Percentiles rank a stretch among this genome's conserved stretches.
Evolutionary conservation across 345 rosid genomes (phyloP).

Genomic region (Pseudoturritis turrita): DNA sequence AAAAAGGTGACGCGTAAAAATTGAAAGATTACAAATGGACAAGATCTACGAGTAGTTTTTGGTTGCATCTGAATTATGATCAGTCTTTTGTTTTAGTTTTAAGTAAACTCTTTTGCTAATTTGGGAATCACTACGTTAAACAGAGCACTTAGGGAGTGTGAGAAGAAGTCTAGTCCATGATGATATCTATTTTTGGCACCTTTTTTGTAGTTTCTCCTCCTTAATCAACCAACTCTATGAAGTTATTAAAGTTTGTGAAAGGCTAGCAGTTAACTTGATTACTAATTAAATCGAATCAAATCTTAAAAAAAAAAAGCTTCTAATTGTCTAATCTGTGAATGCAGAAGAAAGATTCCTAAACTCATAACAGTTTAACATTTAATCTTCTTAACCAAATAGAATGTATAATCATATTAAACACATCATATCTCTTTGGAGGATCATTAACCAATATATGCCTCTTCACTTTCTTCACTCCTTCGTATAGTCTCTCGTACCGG

Average conservation of each 20-base stretch:
- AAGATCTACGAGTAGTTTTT: background rate
- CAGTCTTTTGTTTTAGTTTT: background rate
- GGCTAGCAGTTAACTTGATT: background rate
- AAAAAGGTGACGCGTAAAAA: too few relatives aligned
- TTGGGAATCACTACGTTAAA: background rate
- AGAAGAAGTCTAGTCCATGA: background rate
- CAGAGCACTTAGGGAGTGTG: background rate
- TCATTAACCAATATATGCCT: conserved; percentile 55
- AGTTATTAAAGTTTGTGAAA: background rate
- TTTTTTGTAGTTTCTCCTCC: background rate
- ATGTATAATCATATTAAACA: conserved; percentile 67
- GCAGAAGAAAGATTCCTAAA: background rate
- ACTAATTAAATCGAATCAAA: too few relatives aligned
- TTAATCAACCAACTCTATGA: background rate
- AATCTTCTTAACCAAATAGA: conserved; percentile 73
- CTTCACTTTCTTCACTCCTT: conserved; percentile 47
- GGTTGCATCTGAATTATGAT: background rate
- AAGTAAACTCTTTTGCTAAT: background rate
- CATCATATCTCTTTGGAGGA: conserved; percentile 65
- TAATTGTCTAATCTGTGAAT: too few relatives aligned
- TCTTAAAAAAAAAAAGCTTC: too few relatives aligned
- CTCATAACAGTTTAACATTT: conserved; percentile 31
- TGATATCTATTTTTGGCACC: background rate
- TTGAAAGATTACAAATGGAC: background rate
- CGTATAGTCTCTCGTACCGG: conserved; percentile 38